Base-by-base conservation (phyloP, 345 rosid species). In the Cardamine chenopodiifolia region DNA sequence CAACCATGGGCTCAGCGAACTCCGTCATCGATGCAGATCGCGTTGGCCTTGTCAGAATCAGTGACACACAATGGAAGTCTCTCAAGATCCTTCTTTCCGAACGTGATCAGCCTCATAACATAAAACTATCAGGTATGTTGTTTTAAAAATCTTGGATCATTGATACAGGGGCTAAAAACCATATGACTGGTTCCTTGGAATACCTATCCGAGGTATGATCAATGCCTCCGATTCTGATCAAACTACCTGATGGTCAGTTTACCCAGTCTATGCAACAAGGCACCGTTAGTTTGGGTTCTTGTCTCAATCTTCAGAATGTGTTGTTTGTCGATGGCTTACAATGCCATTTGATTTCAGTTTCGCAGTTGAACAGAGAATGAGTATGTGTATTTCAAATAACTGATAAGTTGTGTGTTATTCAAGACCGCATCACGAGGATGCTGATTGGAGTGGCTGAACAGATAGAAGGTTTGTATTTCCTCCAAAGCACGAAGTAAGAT, bases 171-270 rank as follows among this genome's bases (percentile, higher is more conserved):
- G 25, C 25, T 1, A 23, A 1, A 23, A 23, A 23, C 2, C 25
- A 23, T 2, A 50, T 66, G 59, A 50, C 22, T 2, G 31, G 45
- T 0, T 3, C 5, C 0, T 2, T n/a, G 2, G 0, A 10, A 0
- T 17, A 5, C 2, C 0, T 66, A 0, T 17, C 28, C 12, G 17
- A 59, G 2, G 1, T 50, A 6, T 1, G 3, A 0, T 0, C 3
- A 0, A 66, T 66, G 40, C 1, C 45, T 17, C 60, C 20, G 0
- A 0, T 49, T 4, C 0, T 31, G 10, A 19, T 66, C 0, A 26
- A 28, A 1, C 4, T 66, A 0, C 47, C 20, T 1, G 20, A 32
- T 8, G 68, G 39, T 28, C 1, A 39, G 2, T 0, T 1, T 5
- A 26, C 35, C 4, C 2, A 20, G 2, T 8, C 40, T 12, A 1